Conservation (phyloP, 2,329 filamentous ascomycete species). For the Colletotrichum kahawae region DNA sequence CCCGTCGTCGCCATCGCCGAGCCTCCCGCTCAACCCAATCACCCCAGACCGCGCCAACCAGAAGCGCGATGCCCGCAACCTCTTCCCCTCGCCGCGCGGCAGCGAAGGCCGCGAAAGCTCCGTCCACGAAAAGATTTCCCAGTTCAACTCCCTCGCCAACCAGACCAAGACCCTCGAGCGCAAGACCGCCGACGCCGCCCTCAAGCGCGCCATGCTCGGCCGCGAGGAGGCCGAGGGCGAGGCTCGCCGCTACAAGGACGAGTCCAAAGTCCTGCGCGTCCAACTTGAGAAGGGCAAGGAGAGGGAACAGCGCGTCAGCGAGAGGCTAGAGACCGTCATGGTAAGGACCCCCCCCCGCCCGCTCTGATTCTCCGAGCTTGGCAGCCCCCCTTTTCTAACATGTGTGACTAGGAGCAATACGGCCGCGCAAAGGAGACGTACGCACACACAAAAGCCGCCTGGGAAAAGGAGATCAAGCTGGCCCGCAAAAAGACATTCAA, state of each 20-base stretch:
- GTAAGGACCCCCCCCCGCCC: conserved; percentile 40
- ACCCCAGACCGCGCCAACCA: conserved; percentile 70
- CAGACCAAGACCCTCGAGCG: conserved; percentile 67
- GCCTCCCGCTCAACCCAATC: conserved; percentile 62
- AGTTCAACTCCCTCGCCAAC: conserved; percentile 72
- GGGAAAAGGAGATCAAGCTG: conserved; percentile 76
- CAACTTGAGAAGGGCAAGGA: conserved; percentile 70
- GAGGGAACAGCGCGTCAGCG: conserved; percentile 68
- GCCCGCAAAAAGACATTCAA: conserved; percentile 78
- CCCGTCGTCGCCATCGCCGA: conserved; percentile 52
- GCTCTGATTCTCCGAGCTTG: not conserved
- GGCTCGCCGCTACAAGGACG: conserved; percentile 66
- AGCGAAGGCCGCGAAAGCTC: conserved; percentile 57
- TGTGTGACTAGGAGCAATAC: conserved; percentile 65
- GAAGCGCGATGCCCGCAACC: conserved; percentile 41
- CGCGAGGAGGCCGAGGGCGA: conserved; percentile 77
- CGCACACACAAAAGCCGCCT: conserved; percentile 68
- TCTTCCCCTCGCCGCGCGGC: conserved; percentile 39
- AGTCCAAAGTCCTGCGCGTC: conserved; percentile 58
- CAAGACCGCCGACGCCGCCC: conserved; percentile 68
- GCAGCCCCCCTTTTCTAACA: not conserved
- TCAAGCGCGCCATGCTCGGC: conserved; percentile 70
- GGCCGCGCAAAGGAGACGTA: conserved; percentile 73
- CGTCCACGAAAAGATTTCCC: conserved; percentile 71
- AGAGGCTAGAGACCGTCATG: conserved; percentile 72